Percentiles rank a stretch among this genome's conserved stretches.
Conservation (phyloP, 1,284 basidiomycete genomes). For the Cutaneotrichosporon mucoides region DNA sequence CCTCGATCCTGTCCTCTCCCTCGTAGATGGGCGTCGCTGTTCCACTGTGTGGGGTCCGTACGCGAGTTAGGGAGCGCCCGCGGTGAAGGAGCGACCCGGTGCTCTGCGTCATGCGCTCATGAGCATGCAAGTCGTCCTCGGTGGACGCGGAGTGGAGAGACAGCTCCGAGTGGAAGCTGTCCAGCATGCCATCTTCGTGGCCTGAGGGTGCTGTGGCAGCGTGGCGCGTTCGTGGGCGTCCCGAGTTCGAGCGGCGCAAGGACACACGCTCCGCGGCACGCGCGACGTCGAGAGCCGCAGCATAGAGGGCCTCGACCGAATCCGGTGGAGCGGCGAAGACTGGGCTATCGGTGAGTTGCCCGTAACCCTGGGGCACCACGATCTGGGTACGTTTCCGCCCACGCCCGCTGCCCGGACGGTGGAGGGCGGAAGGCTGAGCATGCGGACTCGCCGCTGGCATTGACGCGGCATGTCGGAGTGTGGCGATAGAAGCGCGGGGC, state of each 20-base stretch:
- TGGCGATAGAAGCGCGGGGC: conserved; percentile 1
- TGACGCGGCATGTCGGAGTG: background rate
- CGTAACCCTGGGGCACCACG: background rate
- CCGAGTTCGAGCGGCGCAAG: conserved; percentile 14
- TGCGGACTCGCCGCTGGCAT: background rate
- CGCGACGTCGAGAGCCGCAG: conserved; percentile 47
- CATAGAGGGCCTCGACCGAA: conserved; percentile 41
- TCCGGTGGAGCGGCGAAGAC: conserved; percentile 18
- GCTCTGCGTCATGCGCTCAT: conserved; percentile 19
- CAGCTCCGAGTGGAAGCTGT: conserved; percentile 36
- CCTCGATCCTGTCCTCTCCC: conserved; percentile 9
- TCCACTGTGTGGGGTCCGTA: background rate
- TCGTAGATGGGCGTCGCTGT: conserved; percentile 5
- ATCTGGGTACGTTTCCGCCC: conserved; percentile 3
- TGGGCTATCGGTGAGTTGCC: conserved; percentile 4
- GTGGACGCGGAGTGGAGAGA: conserved; percentile 5
- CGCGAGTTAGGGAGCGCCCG: conserved; percentile 11
- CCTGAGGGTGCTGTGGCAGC: conserved; percentile 4
- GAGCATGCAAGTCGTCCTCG: conserved; percentile 12
- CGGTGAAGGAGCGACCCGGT: conserved; percentile 12
- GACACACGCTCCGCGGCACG: conserved; percentile 46
- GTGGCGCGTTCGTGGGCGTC: conserved; percentile 11
- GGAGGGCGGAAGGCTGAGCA: background rate
- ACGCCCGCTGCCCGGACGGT: conserved; percentile 1
- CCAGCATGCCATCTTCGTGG: background rate